Percentiles rank a stretch among this genome's conserved stretches.
Evolutionary conservation across 495 filamentous ascomycete genomes (phyloP).

Genomic region (Amorphotheca resinae): DNA sequence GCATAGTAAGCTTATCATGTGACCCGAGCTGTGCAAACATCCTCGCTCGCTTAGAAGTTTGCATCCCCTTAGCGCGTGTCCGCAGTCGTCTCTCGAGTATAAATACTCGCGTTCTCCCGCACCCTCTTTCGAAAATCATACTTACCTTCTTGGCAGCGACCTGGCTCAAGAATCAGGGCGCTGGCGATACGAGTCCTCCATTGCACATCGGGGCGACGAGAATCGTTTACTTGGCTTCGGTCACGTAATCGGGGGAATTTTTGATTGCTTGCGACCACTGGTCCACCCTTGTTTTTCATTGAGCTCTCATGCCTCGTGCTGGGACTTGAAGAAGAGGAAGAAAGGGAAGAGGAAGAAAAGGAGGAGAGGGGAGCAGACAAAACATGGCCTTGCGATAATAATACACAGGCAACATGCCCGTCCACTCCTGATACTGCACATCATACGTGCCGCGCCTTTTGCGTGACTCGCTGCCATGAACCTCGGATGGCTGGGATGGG

Average conservation of each 20-base stretch:
- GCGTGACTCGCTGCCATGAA: too few species aligned
- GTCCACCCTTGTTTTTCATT: constrained; percentile 41
- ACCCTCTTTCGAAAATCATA: constrained; percentile 17
- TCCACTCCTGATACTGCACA: too few species aligned
- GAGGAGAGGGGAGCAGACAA: too few species aligned
- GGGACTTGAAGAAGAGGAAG: constrained; percentile 36
- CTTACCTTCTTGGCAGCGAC: constrained; percentile 17
- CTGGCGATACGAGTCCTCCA: constrained; percentile 49
- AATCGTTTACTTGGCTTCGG: constrained; percentile 55
- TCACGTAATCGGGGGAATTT: constrained; percentile 59
- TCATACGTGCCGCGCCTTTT: too few species aligned
- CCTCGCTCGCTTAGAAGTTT: background rate
- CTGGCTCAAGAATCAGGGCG: constrained; percentile 13
- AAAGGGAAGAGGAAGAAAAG: too few species aligned
- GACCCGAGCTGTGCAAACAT: background rate
- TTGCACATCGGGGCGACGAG: constrained; percentile 63
- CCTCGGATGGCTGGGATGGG: too few species aligned
- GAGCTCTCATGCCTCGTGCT: constrained; percentile 29
- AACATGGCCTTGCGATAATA: too few species aligned
- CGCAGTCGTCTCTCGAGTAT: too few species aligned
- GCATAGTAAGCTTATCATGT: too few species aligned
- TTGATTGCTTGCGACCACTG: too few species aligned
- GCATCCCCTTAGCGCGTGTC: background rate
- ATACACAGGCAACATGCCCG: too few species aligned
- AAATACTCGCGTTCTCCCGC: background rate